Percentiles rank a stretch among this genome's conserved stretches.
These are phyloP conservation scores for Xylariaceae sp. DNA, from an alignment of 2,329 filamentous ascomycete genomes.

Conservation along the genomic window DNA sequence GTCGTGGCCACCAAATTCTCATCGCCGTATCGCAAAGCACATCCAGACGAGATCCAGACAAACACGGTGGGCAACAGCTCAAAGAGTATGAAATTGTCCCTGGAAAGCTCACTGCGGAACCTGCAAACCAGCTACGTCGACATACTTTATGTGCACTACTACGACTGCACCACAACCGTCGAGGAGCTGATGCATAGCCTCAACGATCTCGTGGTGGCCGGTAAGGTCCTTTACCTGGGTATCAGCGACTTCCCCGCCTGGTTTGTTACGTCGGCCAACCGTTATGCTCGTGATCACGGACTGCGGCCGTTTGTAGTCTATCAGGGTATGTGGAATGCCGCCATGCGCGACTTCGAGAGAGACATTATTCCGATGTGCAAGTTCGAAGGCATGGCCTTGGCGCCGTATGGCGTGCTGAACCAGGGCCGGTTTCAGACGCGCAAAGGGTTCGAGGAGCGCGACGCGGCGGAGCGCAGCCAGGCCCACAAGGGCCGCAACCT, in stretches of 20 bases:
- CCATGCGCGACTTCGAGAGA: conserved; percentile 55
- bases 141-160: conserved; percentile 12
- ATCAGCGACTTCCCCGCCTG: conserved; percentile 46
- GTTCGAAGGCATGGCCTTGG: conserved; percentile 51
- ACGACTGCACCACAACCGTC: conserved; percentile 19
- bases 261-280: conserved; percentile 43
- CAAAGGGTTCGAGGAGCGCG: not conserved
- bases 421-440: conserved; percentile 20
- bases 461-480: not conserved
- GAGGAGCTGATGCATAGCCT: conserved; percentile 19
- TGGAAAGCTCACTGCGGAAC: not conserved
- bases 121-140: not conserved
- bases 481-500: not conserved
- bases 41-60: conserved; percentile 15
- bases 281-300: conserved; percentile 56
- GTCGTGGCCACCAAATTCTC: conserved; percentile 54
- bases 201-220: conserved; percentile 9
- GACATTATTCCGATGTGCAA: conserved; percentile 57
- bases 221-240: conserved; percentile 19
- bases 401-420: conserved; percentile 45
- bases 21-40: not conserved
- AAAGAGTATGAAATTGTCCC: conserved; percentile 1
- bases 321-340: conserved; percentile 59
- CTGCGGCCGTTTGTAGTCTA: conserved; percentile 58
- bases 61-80: not conserved